Evolutionary conservation across 2,329 filamentous ascomycete genomes (phyloP), one percentile per base, ranked within the genome.

Genomic region (Diplodia mutila): DNA sequence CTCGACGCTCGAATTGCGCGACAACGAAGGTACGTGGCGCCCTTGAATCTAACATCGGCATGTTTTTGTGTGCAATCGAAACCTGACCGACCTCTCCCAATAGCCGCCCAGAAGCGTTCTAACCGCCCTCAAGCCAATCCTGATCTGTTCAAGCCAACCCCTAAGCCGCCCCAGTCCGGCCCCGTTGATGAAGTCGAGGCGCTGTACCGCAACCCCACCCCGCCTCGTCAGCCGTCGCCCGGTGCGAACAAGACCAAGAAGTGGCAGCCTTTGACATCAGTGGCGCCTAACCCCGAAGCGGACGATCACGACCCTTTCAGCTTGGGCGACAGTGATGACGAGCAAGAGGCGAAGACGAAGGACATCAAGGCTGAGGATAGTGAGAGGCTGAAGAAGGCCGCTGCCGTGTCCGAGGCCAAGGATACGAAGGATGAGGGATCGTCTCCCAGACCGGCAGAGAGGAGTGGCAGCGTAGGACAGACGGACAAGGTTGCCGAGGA

Each of bases 291-390:
- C 70, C 94, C 94, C 16, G 91, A 97, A 69, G 85, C 87, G 21
- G 93, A 81, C 25, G 83, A 98, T 72, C 94, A 97, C 73, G 95
- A 99, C 75, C 95, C 95, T 0, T 99, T 99, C 81, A 97, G 93
- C 75, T 85, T 99, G 16, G 95, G 95, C 5, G 94, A 98, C 73
- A 97, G 93, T 75, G 94, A 98, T 72, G 94, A 97, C 72, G 95
- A 99, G 79, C 91, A 91, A 72, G 92, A 94, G 65, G 80, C 83
- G 18, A 95, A 93, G 80, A 85, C 86, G 57, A 89, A 89, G 76
- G 87, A 89, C 67, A 74, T 82, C 57, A 82, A 83, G 66, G 78
- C 84, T 64, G 84, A 89, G 68, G 84, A 84, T 68, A 84, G 77
- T 1, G 81, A 83, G 72, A 73, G 83, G 64, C 71, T 84, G 69